A percentile compares a stretch with the other conserved stretches of the same genome.
These are phyloP conservation scores for Botrytis tulipae DNA, from an alignment of 2,329 filamentous ascomycete genomes.

Conservation along the genomic window DNA sequence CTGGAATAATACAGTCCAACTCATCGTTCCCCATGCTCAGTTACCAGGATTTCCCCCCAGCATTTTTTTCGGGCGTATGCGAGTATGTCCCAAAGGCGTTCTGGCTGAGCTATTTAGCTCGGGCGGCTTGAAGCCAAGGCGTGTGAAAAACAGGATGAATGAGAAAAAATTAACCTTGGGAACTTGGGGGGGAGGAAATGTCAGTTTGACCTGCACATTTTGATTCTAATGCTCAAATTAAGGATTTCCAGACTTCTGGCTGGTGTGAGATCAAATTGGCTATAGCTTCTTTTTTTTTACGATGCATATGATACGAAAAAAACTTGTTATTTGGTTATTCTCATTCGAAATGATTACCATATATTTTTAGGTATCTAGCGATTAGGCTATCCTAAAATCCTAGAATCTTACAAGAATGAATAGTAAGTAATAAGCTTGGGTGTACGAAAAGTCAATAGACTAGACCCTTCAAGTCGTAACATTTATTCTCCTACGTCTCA, in stretches of 20 bases:
- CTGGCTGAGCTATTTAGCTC: constrained; percentile 7
- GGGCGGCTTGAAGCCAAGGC: neutral
- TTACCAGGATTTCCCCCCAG: constrained; percentile 4
- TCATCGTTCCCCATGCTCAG: neutral
- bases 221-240: neutral
- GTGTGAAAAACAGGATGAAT: neutral
- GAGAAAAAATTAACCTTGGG: neutral
- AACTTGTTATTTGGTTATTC: neutral
- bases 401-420: neutral
- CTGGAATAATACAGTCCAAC: neutral
- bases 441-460: constrained; percentile 2
- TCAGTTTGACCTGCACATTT: neutral
- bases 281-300: neutral
- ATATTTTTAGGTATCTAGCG: neutral
- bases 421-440: neutral
- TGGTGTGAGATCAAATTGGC: neutral
- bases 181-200: neutral
- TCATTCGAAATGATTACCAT: constrained; percentile 1
- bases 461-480: neutral
- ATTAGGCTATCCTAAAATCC: neutral
- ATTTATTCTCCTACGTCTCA: neutral
- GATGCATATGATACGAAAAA: constrained; percentile 1
- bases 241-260: constrained; percentile 3
- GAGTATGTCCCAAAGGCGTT: constrained; percentile 11
- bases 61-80: constrained; percentile 7